Base-by-base conservation (phyloP, 208 protist genomes). In the Crithidia sp. region DNA sequence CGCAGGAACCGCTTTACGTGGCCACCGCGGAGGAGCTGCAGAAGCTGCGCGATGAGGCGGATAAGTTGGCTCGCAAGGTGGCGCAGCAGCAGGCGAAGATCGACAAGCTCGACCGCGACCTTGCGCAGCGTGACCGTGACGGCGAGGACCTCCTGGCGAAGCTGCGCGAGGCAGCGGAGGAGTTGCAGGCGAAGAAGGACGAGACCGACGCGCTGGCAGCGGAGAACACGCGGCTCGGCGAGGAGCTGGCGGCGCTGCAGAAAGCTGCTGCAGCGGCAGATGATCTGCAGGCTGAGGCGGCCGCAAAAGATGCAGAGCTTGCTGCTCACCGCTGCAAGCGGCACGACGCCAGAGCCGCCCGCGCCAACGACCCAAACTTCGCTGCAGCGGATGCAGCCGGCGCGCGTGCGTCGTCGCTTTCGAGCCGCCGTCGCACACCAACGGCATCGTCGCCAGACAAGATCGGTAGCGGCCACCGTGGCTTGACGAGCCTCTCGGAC, bases 21-120 rank as follows among this genome's bases (percentile, higher is more conserved):
- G 59, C 59, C 12, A 64, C 59, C 4, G 59, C 59, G 4, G 43
- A 52, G 8, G 59, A 64, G 28, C 59, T 64, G 59, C 59, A 37
- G 8, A n/a, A 64, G n/a, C 59, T 64, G 59, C 49, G 17, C 28
- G 62, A 79, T 7, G 74, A 82, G 45, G 65, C 61, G n/a, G 77
- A 82, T 43, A 64, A 71, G 54, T 66, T 81, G 13, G 77, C 59
- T 5, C 59, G 59, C 28, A 19, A 28, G n/a, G 59, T 52, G 2
- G 59, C 59, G 13, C 41, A 64, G 7, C 59, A 52, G 43, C 41
- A 64, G 43, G 59, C 4, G 13, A 28, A 64, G n/a, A 52, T 64
- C 17, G 16, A 64, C 3, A 47, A 64, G n/a, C 59, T 64, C 6
- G 59, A 64, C 59, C 47, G 44, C 16, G n/a, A 64, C 3, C 59